Percentiles rank a stretch among this genome's conserved stretches.
These are phyloP conservation scores for Populus euphratica DNA, from an alignment of 345 rosid species.

Conservation along the genomic window DNA sequence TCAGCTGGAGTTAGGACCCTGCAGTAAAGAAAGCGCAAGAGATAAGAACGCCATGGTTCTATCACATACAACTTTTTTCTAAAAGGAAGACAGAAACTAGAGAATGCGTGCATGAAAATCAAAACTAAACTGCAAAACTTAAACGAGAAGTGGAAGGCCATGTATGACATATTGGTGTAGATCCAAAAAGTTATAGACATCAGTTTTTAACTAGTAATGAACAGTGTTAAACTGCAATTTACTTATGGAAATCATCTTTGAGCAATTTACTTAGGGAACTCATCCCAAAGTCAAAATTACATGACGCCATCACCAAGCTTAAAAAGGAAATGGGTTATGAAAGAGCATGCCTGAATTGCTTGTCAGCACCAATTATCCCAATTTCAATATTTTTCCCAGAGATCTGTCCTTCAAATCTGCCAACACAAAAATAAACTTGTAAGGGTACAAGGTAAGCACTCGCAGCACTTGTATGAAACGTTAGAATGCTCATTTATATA, in stretches of 20 bases:
- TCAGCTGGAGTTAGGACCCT: conserved; percentile 83
- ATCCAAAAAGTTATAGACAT: not conserved
- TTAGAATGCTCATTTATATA: not conserved
- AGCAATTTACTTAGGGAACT: not conserved
- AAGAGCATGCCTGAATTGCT: conserved; percentile 59
- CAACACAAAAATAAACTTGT: conserved; percentile 7
- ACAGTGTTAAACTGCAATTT: not conserved
- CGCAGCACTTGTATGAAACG: not conserved
- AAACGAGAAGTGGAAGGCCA: not conserved
- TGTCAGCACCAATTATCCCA: conserved; percentile 73
- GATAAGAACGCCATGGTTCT: not conserved
- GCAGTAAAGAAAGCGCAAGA: conserved; percentile 12
- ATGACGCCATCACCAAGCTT: not conserved
- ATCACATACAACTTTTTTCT: too few relatives aligned
- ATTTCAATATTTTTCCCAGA: conserved; percentile 77
- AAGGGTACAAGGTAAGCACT: not conserved
- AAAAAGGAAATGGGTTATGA: not conserved
- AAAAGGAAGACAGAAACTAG: not conserved
- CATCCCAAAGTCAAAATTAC: not conserved
- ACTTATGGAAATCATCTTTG: too few relatives aligned
- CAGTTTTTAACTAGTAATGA: not conserved
- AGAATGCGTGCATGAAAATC: not conserved
- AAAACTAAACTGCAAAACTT: not conserved
- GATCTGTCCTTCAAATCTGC: conserved; percentile 85
- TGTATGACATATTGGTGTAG: not conserved